Base-by-base conservation (phyloP, 2,329 filamentous ascomycete species). In the Trichothecium roseum region DNA sequence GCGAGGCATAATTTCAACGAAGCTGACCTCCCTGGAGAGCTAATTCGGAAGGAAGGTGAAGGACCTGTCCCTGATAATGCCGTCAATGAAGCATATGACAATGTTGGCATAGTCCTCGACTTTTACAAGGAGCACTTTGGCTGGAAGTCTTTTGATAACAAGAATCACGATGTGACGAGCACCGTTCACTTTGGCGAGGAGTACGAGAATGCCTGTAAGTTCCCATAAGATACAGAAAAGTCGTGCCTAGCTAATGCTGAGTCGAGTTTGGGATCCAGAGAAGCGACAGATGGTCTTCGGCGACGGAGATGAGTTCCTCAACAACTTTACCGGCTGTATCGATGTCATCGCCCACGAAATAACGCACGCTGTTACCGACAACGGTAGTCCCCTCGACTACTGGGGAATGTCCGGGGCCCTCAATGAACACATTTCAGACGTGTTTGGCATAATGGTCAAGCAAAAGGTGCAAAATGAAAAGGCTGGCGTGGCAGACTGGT, bases 261-360 rank as follows among this genome's bases (percentile, higher is more conserved):
- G 10, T 22, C 35, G 29, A 64, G 61, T 68, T 47, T 74, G 69
- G 69, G 63, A 72, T 38, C 57, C 64, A 3, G 52, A 60, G 40
- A 55, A 52, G 32, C 47, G 56, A 26, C 67, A 72, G 45, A 71
- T 74, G 63, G 67, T 73, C 4, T 75, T 70, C 43, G 72, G 71
- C 3, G 70, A 74, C 35, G 70, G 71, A 6, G 62, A 66, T 40
- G 58, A 63, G 26, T 68, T 70, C 32, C 53, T 74, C 35, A 60
- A 60, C 45, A 62, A 67, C 50, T 73, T 74, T 48, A 66, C 66
- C 2, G 59, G 60, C 18, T 64, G 59, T 37, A 53, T 73, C 20
- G 72, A 75, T 42, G 68, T 75, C 36, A 72, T 75, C 37, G 71
- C 66, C 3, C 70, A 74, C 42, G 72, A 75, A 43, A 53, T 74